phyloP scores from a whole-genome alignment of 768 basidiomycete genomes.

The Coprinopsis sp. region DNA sequence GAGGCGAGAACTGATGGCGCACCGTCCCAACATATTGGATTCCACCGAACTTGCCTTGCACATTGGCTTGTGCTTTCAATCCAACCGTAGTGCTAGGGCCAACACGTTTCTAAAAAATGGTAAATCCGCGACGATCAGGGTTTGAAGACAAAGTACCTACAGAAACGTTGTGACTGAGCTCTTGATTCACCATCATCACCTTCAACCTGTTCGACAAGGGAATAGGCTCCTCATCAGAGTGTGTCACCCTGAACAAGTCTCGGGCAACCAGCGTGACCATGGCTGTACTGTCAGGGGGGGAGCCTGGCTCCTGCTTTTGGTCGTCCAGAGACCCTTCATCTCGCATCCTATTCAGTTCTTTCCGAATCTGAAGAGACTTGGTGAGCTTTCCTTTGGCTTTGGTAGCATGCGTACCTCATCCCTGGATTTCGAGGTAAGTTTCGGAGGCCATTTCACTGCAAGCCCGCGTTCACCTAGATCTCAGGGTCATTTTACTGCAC shows the following conservation, averaged over 20 bases:
- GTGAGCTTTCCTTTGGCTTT: not conserved
- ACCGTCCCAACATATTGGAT: slow-evolving; percentile 61
- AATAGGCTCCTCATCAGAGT: no score
- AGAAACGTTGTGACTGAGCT: slow-evolving; percentile 11
- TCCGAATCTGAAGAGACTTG: slow-evolving; percentile 39
- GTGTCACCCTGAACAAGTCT: slow-evolving; percentile 18
- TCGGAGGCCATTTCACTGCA: slow-evolving; percentile 39
- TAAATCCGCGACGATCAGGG: not conserved
- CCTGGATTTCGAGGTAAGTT: slow-evolving; percentile 37
- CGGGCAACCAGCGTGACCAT: no score
- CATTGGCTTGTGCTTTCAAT: slow-evolving; percentile 35
- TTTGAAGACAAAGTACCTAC: slow-evolving; percentile 4
- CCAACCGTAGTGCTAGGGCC: slow-evolving; percentile 39
- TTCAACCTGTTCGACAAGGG: slow-evolving; percentile 1
- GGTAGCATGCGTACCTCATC: slow-evolving; percentile 39
- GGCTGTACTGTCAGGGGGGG: no score
- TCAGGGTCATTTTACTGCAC: not conserved
- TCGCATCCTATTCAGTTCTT: slow-evolving; percentile 37
- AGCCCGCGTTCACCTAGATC: slow-evolving; percentile 29
- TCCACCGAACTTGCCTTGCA: slow-evolving; percentile 25
- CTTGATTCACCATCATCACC: slow-evolving; percentile 3
- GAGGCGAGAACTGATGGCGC: slow-evolving; percentile 72
- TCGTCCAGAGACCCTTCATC: slow-evolving; percentile 31
- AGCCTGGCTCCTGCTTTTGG: no score
- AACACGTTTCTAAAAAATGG: slow-evolving; percentile 39